Conservation (phyloP, 2,329 filamentous ascomycete genomes). For the Arthroderma sp. region DNA sequence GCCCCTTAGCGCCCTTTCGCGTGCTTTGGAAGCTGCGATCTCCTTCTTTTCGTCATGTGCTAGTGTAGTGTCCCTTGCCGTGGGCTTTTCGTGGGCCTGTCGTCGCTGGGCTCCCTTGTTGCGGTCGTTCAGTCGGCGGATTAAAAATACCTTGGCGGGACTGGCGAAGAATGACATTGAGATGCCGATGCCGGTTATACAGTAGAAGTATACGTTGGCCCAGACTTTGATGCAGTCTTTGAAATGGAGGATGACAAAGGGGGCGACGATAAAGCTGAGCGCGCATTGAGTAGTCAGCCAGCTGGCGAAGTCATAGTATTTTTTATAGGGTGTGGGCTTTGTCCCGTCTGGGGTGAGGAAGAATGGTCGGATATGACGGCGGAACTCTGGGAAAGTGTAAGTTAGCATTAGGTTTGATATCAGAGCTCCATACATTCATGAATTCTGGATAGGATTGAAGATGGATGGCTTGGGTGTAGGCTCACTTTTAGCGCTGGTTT, state of each 20-base stretch:
- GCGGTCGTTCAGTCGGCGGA: conserved; percentile 47
- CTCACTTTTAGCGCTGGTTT: conserved; percentile 84
- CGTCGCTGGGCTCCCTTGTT: conserved; percentile 13
- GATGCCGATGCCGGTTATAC: conserved; percentile 50
- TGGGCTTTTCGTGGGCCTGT: background rate
- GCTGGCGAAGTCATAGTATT: conserved; percentile 71
- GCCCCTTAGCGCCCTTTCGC: conserved; percentile 1
- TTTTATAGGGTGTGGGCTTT: conserved; percentile 56
- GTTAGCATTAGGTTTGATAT: conserved; percentile 10
- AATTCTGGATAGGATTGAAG: background rate
- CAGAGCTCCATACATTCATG: no score
- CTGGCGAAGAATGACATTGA: conserved; percentile 67
- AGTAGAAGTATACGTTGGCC: conserved; percentile 82
- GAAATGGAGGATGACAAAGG: conserved; percentile 73
- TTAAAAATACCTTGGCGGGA: conserved; percentile 53
- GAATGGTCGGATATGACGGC: conserved; percentile 79
- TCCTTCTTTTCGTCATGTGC: conserved; percentile 4
- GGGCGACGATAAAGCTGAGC: conserved; percentile 69
- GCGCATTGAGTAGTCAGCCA: conserved; percentile 65
- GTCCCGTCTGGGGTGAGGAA: conserved; percentile 70
- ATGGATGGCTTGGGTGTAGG: background rate
- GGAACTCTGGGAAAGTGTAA: conserved; percentile 52
- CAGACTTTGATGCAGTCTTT: conserved; percentile 60
- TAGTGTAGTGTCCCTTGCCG: conserved; percentile 11
- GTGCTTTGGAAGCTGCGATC: background rate